Base-by-base conservation (phyloP, 768 basidiomycete genomes). In the Heimioporus sp. region DNA sequence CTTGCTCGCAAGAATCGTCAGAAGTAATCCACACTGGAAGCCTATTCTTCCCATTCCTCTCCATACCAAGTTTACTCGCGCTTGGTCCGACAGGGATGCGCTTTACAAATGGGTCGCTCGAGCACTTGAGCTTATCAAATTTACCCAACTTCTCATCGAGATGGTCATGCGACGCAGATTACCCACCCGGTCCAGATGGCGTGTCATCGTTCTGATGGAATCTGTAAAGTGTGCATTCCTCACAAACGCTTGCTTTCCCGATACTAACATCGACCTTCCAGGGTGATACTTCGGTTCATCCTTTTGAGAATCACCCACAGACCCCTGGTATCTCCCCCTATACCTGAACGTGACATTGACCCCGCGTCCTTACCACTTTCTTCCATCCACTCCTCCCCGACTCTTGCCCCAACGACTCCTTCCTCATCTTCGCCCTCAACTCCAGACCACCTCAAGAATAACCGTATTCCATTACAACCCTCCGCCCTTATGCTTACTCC, bases 311-410 rank as follows among this genome's bases (percentile, higher is more conserved):
- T 88, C 54, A 95, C 94, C 2, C 80, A 78, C 46, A 76, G 90
- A 57, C 91, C 96, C 11, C 62, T 93, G 20, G 66, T 95, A 12
- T 78, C 80, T 2, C 86, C 87, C 3, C 86, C 89, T 17, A 83
- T 93, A 48, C 92, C 94, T 13, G 90, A 92, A 69, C 83, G 94
- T 46, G 92, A 94, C 58, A 79, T 92, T 55, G 94, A 95, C 66
- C 87, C 89, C 5, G 76, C 87, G 6, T 75, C 78, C 42, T 64
- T 92, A 9, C 79, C 85, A 13, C 65, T 79, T 10, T 73, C 74
- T 36, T 81, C 79, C 24, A 73, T 75, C 48, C 65, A 75, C 28
- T 80, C 80, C 9, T 81, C 87, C 16, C 83, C 85, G 17, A 83
- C 83, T 5, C 72, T 83, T 40, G 81, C 74, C 28, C 76, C 83